Evolutionary conservation across 208 protist genomes (phyloP), one percentile per base, ranked within the genome.

Genomic region (Leptomonas pyrrhocoris): DNA sequence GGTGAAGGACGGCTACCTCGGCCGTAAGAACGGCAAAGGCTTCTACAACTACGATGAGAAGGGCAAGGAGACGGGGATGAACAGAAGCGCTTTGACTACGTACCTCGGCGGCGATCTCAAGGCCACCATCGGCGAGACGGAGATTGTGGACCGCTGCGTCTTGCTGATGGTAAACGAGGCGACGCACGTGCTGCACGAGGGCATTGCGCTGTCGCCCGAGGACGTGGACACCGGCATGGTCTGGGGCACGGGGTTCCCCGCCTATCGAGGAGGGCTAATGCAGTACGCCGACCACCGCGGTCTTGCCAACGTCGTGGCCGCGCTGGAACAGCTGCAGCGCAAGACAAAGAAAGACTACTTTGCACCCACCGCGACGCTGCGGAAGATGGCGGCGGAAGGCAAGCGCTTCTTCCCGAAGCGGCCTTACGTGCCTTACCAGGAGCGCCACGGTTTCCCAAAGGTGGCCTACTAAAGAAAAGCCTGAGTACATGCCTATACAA

Each of bases 91-190:
- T 25, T 31, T 83, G 43, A 15, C 43, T 13, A 70, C 74, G 48
- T 89, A 86, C 63, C 48, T 92, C 28, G 72, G 75, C 48, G 31
- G 55, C 71, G 70, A 73, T 36, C 58, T 76, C 27, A 57, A 49
- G 62, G 48, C 64, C 18, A 74, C 73, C 62, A 62, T 90, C 42
- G 60, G 68, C 16, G 72, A 68, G 62, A 69, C 65, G 18, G 89
- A 94, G 30, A 90, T 96, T 55, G 78, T 94, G 11, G 89, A 96
- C 73, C 84, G 92, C 53, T 94, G 86, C 74, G 50, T 92, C 9
- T 71, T 96, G 28, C 65, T 93, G 36, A 96, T 96, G 92, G 83
- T 94, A 42, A 94, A 94, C 80, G 92, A 96, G 55, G 92, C 92
- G 1, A 67, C 66, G 9, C 77, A 78, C 46, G 94, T 94, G 66